Evolutionary conservation across 2,329 filamentous ascomycete genomes (phyloP).

Genomic region (Cercospora zeae-maydis): DNA sequence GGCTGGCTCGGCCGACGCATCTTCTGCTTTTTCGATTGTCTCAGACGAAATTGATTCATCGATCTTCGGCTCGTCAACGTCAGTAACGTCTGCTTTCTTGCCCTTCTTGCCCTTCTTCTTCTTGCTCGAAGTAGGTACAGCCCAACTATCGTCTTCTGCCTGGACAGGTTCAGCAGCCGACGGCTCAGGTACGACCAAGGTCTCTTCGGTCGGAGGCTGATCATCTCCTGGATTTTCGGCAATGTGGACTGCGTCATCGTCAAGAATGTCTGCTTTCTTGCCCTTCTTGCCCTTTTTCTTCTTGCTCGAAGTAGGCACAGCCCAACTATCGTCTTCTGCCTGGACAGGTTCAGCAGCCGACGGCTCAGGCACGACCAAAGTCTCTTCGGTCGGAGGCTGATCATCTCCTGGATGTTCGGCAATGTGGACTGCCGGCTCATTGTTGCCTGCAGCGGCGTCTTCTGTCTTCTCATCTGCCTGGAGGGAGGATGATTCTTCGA

Average conservation of each 20-base stretch:
- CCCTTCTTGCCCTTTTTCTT: constrained; percentile 37
- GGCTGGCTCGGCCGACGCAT: background rate
- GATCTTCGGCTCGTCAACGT: background rate
- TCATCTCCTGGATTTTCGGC: background rate
- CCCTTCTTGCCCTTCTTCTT: constrained; percentile 37
- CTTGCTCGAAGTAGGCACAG: constrained; percentile 29
- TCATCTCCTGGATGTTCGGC: background rate
- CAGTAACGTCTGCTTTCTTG: constrained; percentile 27
- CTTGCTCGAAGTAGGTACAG: constrained; percentile 29
- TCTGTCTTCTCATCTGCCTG: background rate
- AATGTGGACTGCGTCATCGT: background rate
- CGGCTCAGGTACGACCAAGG: background rate
- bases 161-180: background rate
- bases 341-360: background rate
- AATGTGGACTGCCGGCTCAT: background rate
- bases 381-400: background rate
- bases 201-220: background rate
- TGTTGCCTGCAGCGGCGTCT: background rate
- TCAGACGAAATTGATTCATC: background rate
- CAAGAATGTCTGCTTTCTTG: constrained; percentile 26
- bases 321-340: constrained; percentile 23
- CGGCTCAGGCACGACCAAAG: background rate
- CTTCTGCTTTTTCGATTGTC: background rate
- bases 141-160: constrained; percentile 23
- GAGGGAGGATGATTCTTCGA: too few species aligned